Base-by-base conservation (phyloP, 192 early-diverging fungal genomes). In the Gamsiella multidivaricata region DNA sequence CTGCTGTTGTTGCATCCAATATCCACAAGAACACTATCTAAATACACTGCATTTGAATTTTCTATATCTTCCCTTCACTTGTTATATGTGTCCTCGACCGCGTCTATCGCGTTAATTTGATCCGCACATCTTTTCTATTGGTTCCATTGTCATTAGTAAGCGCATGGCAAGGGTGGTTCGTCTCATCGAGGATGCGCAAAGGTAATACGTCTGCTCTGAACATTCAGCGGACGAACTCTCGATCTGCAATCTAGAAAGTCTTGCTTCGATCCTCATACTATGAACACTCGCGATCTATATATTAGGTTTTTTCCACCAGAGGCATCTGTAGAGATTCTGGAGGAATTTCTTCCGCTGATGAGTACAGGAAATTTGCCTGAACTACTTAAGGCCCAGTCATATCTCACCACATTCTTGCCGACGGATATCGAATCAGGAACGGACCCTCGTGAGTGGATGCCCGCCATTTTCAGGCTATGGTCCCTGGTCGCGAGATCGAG, bases 391-490 rank as follows among this genome's bases (percentile, higher is more conserved):
- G 79, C 82, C 26, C 78, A 87, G 53, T 82, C 88, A 0, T 89
- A 92, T 64, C 65, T 96, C 22, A 79, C 74, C 33, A 81, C 92
- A 4, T 93, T 95, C 61, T 75, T 96, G 26, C 94, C 96, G 4
- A 89, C 88, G 0, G 42, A 70, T 12, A 68, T 62, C 7, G 59
- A 63, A 4, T 61, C 53, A 52, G 71, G 75, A 8, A 65, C 67
- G 32, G 76, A 81, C 33, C 85, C 88, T 11, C 79, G 83, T 52
- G 79, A 78, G 8, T 95, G 94, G 89, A 70, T 97, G 26, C 93
- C 94, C 25, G 93, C 92, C 10, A 69, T 95, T 10, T 96, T 97
- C 64, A 84, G 90, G 46, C 70, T 97, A 12, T 96, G 95, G 95
- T 91, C 90, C 10, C 84, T 91, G 41, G 82, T 88, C n/a, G 85